Base-by-base conservation (phyloP, 192 early-diverging fungal species). In the Coemansia sp. region DNA sequence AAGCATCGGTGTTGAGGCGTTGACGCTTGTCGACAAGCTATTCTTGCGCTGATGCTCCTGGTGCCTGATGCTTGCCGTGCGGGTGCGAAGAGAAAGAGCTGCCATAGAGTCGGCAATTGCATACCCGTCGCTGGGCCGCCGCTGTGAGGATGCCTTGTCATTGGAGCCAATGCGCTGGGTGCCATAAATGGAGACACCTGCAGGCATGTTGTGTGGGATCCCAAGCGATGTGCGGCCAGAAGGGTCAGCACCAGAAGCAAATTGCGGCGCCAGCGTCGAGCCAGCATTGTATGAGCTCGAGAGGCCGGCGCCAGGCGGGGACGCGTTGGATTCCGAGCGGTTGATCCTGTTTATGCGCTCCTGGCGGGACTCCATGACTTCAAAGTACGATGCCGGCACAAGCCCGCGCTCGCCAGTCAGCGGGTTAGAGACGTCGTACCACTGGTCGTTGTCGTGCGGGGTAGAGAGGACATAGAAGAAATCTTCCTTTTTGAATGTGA, bases 341-440 rank as follows among this genome's bases (percentile, higher is more conserved):
- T 84, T 67, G 61, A 73, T 84, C 61, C 81, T 63, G 66, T 76
- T 75, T 16, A 84, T 48, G 63, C 81, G 81, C 30, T 78, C 81
- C 62, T 83, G 75, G 62, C 81, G 81, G 20, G 73, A 67, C 75
- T 67, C 71, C 49, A 93, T 74, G 39, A 91, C 76, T 69, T 93
- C 89, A 81, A 93, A 93, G 77, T 85, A 87, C 20, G 78, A 77
- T 16, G 87, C 87, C 20, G 92, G 92, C 16, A 91, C 92, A 49
- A 89, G 77, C 44, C 92, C 92, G 23, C 86, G 87, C 51, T 86
- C 82, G 51, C 88, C 88, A 23, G 87, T 89, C 55, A 87, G 85
- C 45, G 92, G 92, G 66, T 93, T 91, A 48, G 85, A 85, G 10
- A 89, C 92, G 45, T 92, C 89, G 72, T 89, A 93, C 89, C 89